A percentile compares a stretch with the other conserved stretches of the same genome.
Evolutionary conservation across 306 rosid species (phyloP).

Genomic region (Boehmeria nivea): DNA sequence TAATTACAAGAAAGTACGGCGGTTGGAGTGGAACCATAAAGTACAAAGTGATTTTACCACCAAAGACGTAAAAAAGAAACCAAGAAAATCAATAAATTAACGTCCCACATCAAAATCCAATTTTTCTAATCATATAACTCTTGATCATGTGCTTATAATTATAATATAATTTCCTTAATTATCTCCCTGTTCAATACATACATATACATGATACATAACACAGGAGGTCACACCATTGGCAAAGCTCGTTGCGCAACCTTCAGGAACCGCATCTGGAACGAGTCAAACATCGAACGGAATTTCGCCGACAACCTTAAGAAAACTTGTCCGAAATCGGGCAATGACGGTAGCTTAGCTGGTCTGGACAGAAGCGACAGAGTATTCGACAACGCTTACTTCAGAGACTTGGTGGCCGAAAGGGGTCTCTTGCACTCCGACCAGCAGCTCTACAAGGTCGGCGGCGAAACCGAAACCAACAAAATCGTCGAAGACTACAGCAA

Average conservation of each 20-base stretch:
- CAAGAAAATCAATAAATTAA: too few species aligned
- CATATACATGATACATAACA: too few species aligned
- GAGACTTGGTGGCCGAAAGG: constrained; percentile 13
- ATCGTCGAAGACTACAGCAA: constrained; percentile 16
- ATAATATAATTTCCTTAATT: too few species aligned
- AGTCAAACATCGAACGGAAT: constrained; percentile 14
- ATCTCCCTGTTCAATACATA: too few species aligned
- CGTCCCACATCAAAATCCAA: too few species aligned
- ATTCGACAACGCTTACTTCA: constrained; percentile 29
- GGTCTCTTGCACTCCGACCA: constrained; percentile 37
- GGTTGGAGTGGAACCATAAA: too few species aligned
- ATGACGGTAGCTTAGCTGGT: constrained; percentile 14
- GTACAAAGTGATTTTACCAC: too few species aligned
- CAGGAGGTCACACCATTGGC: constrained; percentile 39
- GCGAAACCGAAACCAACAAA: constrained; percentile 18
- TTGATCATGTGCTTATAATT: too few species aligned
- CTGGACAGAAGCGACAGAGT: constrained; percentile 6
- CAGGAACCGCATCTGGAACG: constrained; percentile 21
- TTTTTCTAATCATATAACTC: too few species aligned
- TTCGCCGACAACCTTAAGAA: not conserved
- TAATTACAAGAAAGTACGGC: too few species aligned
- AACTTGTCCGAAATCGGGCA: constrained; percentile 2
- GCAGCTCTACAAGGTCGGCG: constrained; percentile 18
- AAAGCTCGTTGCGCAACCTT: constrained; percentile 19
- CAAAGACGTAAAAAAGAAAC: too few species aligned